Evolutionary conservation across 2,329 filamentous ascomycete species (phyloP).

Genomic region (Penicillium sp.): DNA sequence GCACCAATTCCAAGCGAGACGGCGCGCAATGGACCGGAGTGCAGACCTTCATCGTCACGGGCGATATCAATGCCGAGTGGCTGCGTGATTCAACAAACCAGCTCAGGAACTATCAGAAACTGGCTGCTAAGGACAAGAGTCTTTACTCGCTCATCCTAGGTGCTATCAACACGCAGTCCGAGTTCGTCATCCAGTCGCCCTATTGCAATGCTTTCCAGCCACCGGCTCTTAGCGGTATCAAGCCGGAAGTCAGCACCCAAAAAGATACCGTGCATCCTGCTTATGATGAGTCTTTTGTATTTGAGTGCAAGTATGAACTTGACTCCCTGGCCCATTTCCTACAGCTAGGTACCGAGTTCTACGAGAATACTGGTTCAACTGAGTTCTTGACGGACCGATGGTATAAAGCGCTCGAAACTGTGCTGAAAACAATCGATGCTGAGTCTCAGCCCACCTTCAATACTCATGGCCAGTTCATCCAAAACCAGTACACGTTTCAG

Average conservation of each 20-base stretch:
- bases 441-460: slow-evolving; percentile 83
- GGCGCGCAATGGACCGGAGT: slow-evolving; percentile 73
- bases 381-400: slow-evolving; percentile 77
- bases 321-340: slow-evolving; percentile 94
- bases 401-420: slow-evolving; percentile 70
- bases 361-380: slow-evolving; percentile 72
- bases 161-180: slow-evolving; percentile 92
- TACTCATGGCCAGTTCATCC: slow-evolving; percentile 60
- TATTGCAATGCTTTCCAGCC: slow-evolving; percentile 99
- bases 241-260: slow-evolving; percentile 72
- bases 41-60: slow-evolving; percentile 90
- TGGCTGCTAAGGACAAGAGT: slow-evolving; percentile 75
- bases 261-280: slow-evolving; percentile 79
- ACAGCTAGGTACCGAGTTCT: slow-evolving; percentile 78
- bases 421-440: slow-evolving; percentile 70
- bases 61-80: slow-evolving; percentile 92
- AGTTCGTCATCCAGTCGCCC: slow-evolving; percentile 89
- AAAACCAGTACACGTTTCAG: slow-evolving; percentile 84
- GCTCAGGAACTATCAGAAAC: slow-evolving; percentile 78
- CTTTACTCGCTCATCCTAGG: slow-evolving; percentile 81
- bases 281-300: slow-evolving; percentile 81
- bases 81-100: slow-evolving; percentile 92
- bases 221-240: slow-evolving; percentile 74
- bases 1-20: slow-evolving; percentile 43
- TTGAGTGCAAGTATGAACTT: slow-evolving; percentile 98